A percentile compares a stretch with the other conserved stretches of the same genome.
These are phyloP conservation scores for Aegilops sharonensis DNA, from an alignment of 176 grass and related monocot species.

Conservation along the genomic window DNA sequence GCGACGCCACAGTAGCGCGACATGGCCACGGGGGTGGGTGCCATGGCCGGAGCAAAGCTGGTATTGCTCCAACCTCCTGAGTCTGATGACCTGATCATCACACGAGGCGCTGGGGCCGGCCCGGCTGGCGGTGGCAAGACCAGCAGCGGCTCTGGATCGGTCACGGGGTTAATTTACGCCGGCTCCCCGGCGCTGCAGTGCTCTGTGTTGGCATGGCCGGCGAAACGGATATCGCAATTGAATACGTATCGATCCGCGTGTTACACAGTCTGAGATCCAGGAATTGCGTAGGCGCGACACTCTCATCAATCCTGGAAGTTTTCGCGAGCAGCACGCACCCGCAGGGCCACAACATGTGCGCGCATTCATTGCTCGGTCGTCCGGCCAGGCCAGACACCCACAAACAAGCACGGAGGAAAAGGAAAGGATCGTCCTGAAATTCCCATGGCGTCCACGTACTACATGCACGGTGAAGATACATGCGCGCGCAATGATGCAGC, in stretches of 20 bases:
- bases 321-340: not conserved
- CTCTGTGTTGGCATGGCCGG: not conserved
- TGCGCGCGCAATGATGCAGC: not conserved
- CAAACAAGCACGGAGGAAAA: not conserved
- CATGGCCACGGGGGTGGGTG: conserved; percentile 7
- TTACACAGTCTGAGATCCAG: not conserved
- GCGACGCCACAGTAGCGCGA: not conserved
- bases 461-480: not conserved
- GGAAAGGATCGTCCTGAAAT: not conserved
- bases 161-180: not conserved
- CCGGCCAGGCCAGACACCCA: not conserved
- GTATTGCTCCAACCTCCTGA: not conserved
- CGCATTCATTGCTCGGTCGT: not conserved
- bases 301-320: not conserved
- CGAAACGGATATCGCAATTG: not conserved
- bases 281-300: not conserved
- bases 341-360: not conserved
- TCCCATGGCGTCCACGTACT: not conserved
- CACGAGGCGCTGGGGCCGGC: not conserved
- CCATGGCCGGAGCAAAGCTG: not conserved
- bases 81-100: not conserved
- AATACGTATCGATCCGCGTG: not conserved
- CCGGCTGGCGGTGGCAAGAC: not conserved
- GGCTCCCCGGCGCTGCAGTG: not conserved
- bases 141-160: not conserved